These are phyloP conservation scores for Phalaenopsis equestris DNA, from an alignment of 106 monocot species.

Conservation along the genomic window DNA sequence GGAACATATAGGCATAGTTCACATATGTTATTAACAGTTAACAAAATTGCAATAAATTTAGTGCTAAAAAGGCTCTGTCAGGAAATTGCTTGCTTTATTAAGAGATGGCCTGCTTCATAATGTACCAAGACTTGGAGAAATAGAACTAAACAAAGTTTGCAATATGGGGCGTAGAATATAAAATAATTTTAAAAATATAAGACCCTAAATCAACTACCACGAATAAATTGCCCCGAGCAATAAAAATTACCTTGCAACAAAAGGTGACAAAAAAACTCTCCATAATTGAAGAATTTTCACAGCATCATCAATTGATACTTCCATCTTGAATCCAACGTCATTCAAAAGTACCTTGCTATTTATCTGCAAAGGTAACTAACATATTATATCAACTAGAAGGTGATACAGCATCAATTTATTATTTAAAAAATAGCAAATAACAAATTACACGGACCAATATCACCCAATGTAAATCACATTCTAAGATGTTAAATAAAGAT, in stretches of 20 bases:
- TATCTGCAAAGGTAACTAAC: constrained; percentile 29
- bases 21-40: background rate
- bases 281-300: constrained; percentile 39
- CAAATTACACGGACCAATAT: background rate
- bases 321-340: constrained; percentile 76
- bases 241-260: constrained; percentile 45
- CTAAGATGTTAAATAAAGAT: background rate
- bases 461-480: background rate
- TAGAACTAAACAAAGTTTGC: background rate
- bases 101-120: background rate
- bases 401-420: background rate
- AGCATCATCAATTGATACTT: constrained; percentile 73
- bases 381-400: background rate
- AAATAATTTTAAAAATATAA: background rate
- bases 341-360: constrained; percentile 66
- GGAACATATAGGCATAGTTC: background rate
- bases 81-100: no score
- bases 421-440: background rate
- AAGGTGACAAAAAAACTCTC: constrained; percentile 26
- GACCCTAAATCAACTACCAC: background rate
- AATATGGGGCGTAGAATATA: background rate
- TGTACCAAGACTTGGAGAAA: background rate
- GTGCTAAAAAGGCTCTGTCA: no score
- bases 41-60: background rate
- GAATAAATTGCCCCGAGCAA: background rate